These are phyloP conservation scores for Eucalyptus shirleyi DNA, from an alignment of 345 rosid genomes.

Conservation along the genomic window DNA sequence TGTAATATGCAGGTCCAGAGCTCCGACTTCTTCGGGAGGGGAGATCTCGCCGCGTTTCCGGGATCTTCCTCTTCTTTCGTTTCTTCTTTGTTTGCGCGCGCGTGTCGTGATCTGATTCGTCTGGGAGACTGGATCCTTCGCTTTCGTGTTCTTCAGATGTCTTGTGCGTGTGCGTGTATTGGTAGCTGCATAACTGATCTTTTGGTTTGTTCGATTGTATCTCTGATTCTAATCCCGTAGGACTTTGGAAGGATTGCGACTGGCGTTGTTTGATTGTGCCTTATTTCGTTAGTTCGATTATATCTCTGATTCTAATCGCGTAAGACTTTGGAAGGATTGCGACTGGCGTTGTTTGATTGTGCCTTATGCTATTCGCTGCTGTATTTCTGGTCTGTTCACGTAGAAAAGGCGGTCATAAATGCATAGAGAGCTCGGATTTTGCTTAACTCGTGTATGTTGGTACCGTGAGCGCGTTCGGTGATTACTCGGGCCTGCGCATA, in stretches of 20 bases:
- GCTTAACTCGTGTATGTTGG: background rate
- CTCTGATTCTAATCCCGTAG: background rate
- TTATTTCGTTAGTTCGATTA: background rate
- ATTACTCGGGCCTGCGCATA: background rate
- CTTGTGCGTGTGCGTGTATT: background rate
- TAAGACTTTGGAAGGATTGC: background rate
- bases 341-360: background rate
- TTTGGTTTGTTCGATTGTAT: background rate
- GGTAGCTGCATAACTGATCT: background rate
- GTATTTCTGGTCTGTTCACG: background rate
- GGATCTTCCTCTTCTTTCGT: background rate
- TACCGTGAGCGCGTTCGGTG: background rate
- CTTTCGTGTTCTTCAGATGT: background rate
- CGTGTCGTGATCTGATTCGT: background rate
- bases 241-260: background rate
- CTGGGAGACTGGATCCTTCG: background rate
- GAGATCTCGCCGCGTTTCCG: background rate
- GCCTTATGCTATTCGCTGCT: background rate
- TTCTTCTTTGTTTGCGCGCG: background rate
- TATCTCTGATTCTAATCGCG: background rate
- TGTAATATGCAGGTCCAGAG: constrained; percentile 91
- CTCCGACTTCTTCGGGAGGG: background rate
- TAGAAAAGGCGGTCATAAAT: background rate
- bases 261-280: background rate
- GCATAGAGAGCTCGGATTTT: background rate